A percentile compares a stretch with the other conserved stretches of the same genome.
Conservation (phyloP, 2,329 filamentous ascomycete genomes). For the Herpotrichia juniperi region DNA sequence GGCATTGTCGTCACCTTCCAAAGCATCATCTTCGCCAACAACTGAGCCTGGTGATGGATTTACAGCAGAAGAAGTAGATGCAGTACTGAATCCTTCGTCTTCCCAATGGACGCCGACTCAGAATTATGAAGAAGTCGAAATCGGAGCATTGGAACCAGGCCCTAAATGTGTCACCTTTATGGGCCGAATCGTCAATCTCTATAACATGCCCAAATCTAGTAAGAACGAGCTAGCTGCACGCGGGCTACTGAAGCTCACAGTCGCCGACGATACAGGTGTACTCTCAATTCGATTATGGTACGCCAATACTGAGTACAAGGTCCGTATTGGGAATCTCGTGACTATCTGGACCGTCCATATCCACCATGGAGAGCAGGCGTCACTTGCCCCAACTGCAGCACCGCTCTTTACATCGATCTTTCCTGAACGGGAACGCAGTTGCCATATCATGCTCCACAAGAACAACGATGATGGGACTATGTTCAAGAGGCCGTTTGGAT, state of each 20-base stretch:
- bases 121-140: conserved; percentile 55
- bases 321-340: conserved; percentile 61
- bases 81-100: conserved; percentile 44
- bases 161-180: conserved; percentile 58
- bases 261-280: conserved; percentile 63
- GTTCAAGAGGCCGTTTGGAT: conserved; percentile 56
- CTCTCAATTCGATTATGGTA: conserved; percentile 63
- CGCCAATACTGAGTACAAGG: conserved; percentile 45
- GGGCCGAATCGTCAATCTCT: conserved; percentile 64
- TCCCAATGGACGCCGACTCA: conserved; percentile 51
- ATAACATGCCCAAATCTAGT: conserved; percentile 49
- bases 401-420: conserved; percentile 63
- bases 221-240: conserved; percentile 54
- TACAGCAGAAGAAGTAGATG: conserved; percentile 54
- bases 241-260: conserved; percentile 59
- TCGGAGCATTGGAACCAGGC: conserved; percentile 57
- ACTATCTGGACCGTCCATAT: conserved; percentile 65
- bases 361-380: conserved; percentile 52
- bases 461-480: conserved; percentile 51
- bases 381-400: conserved; percentile 51
- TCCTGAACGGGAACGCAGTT: conserved; percentile 60
- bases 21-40: conserved; percentile 20
- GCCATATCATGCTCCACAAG: conserved; percentile 61
- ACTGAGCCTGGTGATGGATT: conserved; percentile 58
- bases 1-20: conserved; percentile 5